phyloP scores from a whole-genome alignment of 805 yeast species.

The Nakazawaea holstii region DNA sequence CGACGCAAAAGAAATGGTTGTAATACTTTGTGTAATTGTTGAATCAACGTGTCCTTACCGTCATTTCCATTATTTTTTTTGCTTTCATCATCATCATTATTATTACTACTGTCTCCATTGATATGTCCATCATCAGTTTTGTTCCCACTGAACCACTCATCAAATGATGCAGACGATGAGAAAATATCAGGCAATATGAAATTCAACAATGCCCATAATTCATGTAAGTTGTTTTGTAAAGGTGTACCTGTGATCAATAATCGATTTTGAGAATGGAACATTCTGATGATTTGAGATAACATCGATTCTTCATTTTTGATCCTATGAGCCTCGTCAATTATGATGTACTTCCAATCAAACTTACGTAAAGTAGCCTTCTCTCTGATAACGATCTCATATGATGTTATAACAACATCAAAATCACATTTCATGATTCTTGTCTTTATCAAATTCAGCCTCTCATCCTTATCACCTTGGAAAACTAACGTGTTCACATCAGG shows the following conservation, averaged over 20 bases:
- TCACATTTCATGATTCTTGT: slow-evolving; percentile 48
- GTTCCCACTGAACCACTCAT: slow-evolving; percentile 60
- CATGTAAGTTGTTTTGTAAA: slow-evolving; percentile 72
- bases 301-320: slow-evolving; percentile 72
- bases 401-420: slow-evolving; percentile 67
- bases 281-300: slow-evolving; percentile 67
- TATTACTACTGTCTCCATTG: too few species aligned
- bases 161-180: slow-evolving; percentile 67
- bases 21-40: slow-evolving; percentile 69
- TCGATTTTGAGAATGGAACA: slow-evolving; percentile 66
- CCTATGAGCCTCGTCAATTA: slow-evolving; percentile 82
- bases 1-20: slow-evolving; percentile 74
- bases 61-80: background rate
- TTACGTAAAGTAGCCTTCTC: slow-evolving; percentile 65
- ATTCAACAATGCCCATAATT: slow-evolving; percentile 75
- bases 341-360: slow-evolving; percentile 70
- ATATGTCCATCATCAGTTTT: slow-evolving; percentile 27
- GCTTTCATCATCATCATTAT: too few species aligned
- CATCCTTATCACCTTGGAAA: slow-evolving; percentile 70
- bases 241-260: slow-evolving; percentile 80
- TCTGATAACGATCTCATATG: slow-evolving; percentile 72
- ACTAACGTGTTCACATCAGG: slow-evolving; percentile 71
- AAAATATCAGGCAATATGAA: slow-evolving; percentile 76
- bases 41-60: slow-evolving; percentile 49
- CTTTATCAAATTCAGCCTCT: slow-evolving; percentile 50